A percentile compares a stretch with the other conserved stretches of the same genome.
phyloP scores from a whole-genome alignment of 352 stramenopile genomes.

The Achlya hypogyna region DNA sequence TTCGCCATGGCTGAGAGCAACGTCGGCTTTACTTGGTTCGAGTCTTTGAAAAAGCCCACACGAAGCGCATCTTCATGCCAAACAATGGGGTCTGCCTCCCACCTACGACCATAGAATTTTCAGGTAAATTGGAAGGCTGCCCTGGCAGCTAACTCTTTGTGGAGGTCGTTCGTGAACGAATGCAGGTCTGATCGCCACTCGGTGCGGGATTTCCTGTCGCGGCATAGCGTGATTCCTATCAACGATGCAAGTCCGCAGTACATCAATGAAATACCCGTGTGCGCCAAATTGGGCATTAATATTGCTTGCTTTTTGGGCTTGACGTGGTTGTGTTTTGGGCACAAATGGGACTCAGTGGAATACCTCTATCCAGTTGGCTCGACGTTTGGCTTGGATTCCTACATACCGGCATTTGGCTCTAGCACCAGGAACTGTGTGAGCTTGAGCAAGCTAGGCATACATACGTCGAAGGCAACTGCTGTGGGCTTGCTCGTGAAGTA shows the following conservation, averaged over 20 bases:
- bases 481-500: neutral
- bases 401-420: too few relatives aligned
- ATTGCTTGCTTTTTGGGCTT: neutral
- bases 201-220: neutral
- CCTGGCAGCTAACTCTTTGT: too few relatives aligned
- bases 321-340: neutral
- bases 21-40: neutral
- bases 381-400: too few relatives aligned
- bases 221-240: neutral
- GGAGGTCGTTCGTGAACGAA: neutral
- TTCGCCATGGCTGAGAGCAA: neutral
- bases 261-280: neutral
- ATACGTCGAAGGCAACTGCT: too few relatives aligned
- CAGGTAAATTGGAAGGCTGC: neutral
- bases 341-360: neutral
- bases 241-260: neutral
- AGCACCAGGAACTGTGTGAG: too few relatives aligned
- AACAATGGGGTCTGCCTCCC: neutral
- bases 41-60: neutral
- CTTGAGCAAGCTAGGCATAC: too few relatives aligned
- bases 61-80: neutral
- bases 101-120: neutral
- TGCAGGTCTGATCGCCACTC: neutral
- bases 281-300: neutral
- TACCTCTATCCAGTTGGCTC: neutral